Evolutionary conservation across 352 stramenopile genomes (phyloP), one percentile per base, ranked within the genome.

Genomic region (Phytopythium chamaehyphon): DNA sequence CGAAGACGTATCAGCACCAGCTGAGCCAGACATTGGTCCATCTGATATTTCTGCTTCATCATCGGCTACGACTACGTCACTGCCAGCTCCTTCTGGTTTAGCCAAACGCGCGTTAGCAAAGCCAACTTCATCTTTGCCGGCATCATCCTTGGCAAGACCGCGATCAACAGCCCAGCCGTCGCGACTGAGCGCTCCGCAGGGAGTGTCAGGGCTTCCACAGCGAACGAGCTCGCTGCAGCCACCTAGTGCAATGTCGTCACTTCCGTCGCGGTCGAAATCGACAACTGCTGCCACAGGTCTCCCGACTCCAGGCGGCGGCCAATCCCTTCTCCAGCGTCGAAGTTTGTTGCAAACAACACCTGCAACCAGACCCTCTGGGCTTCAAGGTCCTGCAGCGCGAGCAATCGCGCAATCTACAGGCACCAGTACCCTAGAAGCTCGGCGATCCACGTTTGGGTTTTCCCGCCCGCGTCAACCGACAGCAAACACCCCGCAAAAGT

Each of bases 371-470:
- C 28, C 18, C 19, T 52, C 46, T 6, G 33, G 19, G 1, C 33
- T 52, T 11, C 46, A 52, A 22, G 46, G 28, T 2, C 46, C 46
- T 33, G 28, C 46, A 15, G 31, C 46, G 0, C 15, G 46, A 8
- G 9, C 46, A 21, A 52, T 52, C 33, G 18, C 46, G 6, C 46
- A 52, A 22, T 19, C 31, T 19, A 52, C 46, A 3, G 33, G 6
- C 4, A 21, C 18, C 9, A 52, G 33, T 35, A 35, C 31, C 16
- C 33, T 43, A 3, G 31, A 52, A 15, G 46, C 31, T 12, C 46
- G 46, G 3, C 31, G 46, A 33, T 12, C 46, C 46, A 43, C 46
- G 31, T 52, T 52, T n/a, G 46, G 46, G 19, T 52, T 52, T 33
- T 18, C 11, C 1, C 46, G 33, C 2, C 33, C 46, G 18, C 46